Conservation (phyloP, 768 basidiomycete species). For the Podaxis sp. region DNA sequence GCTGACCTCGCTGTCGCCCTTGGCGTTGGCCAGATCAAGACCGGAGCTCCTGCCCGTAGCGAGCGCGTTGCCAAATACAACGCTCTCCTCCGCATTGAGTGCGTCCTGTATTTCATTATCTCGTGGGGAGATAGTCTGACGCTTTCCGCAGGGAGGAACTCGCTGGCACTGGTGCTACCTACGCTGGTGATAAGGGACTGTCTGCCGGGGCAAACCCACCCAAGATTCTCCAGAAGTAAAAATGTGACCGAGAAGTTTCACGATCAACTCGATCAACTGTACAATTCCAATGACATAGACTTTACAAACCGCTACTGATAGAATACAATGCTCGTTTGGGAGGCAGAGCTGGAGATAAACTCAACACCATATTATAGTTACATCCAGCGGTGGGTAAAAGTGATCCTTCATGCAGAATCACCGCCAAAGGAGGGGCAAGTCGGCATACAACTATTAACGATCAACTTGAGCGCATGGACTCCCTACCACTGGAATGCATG, state of each 20-base stretch:
- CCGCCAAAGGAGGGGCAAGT: background rate
- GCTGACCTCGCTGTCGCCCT: slow-evolving; percentile 95
- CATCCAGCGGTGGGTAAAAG: background rate
- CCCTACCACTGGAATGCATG: background rate
- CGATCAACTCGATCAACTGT: background rate
- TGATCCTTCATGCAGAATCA: background rate
- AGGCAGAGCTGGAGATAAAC: background rate
- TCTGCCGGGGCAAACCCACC: slow-evolving; percentile 76
- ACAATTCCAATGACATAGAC: background rate
- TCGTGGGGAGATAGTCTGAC: slow-evolving; percentile 6
- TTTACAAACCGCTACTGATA: background rate
- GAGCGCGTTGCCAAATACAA: slow-evolving; percentile 99
- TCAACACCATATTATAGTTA: too few relatives aligned
- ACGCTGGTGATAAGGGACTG: slow-evolving; percentile 77
- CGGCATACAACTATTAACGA: background rate
- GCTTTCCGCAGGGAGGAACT: slow-evolving; percentile 47
- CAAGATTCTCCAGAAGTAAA: slow-evolving; percentile 66
- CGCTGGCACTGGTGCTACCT: slow-evolving; percentile 56
- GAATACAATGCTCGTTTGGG: background rate
- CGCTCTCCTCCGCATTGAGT: slow-evolving; percentile 86
- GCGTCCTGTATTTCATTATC: slow-evolving; percentile 25
- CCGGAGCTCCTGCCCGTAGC: slow-evolving; percentile 92
- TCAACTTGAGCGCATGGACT: background rate
- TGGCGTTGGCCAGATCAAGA: slow-evolving; percentile 94
- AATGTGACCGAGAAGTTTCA: background rate